Evolutionary conservation across 129 eudicot genomes (phyloP), one percentile per base, ranked within the genome.

Genomic region (Escallonia rubra): DNA sequence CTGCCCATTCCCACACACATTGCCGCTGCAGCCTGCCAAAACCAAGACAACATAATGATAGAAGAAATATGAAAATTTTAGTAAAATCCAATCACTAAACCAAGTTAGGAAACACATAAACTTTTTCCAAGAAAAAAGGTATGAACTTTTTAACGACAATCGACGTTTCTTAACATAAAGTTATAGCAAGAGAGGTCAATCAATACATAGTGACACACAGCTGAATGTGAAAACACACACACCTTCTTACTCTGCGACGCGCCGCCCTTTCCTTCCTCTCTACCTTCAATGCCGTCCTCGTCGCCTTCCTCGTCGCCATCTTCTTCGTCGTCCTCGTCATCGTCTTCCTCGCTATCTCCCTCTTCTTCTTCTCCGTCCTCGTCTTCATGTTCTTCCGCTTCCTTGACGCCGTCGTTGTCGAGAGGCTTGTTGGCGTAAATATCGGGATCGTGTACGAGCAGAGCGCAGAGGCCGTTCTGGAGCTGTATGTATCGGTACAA

Each of bases 1-100:
- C 97, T 89, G 64, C 99, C 99, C 87, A 87, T 87, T 62, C 96
- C 93, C 15, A 94, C 97, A 49, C 96, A 87, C 95, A 94, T 78
- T 67, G 99, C 99, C 41, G 97, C 97, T 0, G 99, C 99, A 8
- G 97, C 99, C 99, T 94, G 81, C 64, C 45, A 41, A 59, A 63
- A 7, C n/a, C 41, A 69, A n/a, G n/a, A 41, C 59, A 71, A 43
- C 51, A 23, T 23, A 23, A 23, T 23, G 34, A 23, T 23, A 23
- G 1, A 23, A 23, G 34, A 23, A 23, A 23, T 23, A 23, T 23
- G 34, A 23, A 23, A 23, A 23, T 23, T 23, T 23, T 23, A 23
- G 34, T 23, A 23, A 23, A 23, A 23, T 23, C 34, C 34, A 23
- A 23, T 1, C 34, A 23, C 34, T 23, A 23, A 23, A 23, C 34